phyloP scores from a whole-genome alignment of 1,284 basidiomycete genomes.

The Irpex sp. region DNA sequence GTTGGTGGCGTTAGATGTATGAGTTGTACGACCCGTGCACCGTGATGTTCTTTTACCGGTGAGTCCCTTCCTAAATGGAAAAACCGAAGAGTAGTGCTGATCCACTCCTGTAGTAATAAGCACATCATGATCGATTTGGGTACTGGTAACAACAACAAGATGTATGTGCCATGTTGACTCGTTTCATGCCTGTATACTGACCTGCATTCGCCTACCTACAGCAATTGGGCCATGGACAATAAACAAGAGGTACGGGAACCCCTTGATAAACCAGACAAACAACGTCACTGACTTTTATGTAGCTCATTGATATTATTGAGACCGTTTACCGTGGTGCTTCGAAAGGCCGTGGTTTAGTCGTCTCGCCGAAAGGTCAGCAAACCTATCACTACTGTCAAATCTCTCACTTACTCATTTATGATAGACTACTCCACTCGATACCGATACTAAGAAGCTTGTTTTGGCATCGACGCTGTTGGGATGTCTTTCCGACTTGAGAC shows the following conservation, averaged over 20 bases:
- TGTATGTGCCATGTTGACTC: conserved; percentile 49
- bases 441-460: conserved; percentile 2
- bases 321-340: conserved; percentile 97
- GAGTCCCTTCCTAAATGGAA: conserved; percentile 21
- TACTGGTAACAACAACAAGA: conserved; percentile 99
- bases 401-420: neutral
- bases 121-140: conserved; percentile 99
- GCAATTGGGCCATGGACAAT: conserved; percentile 97
- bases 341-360: conserved; percentile 96
- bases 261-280: neutral
- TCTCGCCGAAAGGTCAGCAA: conserved; percentile 86
- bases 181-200: conserved; percentile 3
- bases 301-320: conserved; percentile 98
- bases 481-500: neutral
- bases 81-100: neutral
- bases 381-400: neutral
- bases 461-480: neutral
- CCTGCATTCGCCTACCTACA: conserved; percentile 26
- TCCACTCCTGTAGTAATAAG: conserved; percentile 73
- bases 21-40: conserved; percentile 94
- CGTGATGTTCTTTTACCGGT: conserved; percentile 98
- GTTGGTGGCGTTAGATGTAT: conserved; percentile 65
- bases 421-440: conserved; percentile 9
- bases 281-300: conserved; percentile 11
- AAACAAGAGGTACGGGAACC: conserved; percentile 79